phyloP scores from a whole-genome alignment of 1,139 yeast species.

The Yamadazyma oceani region DNA sequence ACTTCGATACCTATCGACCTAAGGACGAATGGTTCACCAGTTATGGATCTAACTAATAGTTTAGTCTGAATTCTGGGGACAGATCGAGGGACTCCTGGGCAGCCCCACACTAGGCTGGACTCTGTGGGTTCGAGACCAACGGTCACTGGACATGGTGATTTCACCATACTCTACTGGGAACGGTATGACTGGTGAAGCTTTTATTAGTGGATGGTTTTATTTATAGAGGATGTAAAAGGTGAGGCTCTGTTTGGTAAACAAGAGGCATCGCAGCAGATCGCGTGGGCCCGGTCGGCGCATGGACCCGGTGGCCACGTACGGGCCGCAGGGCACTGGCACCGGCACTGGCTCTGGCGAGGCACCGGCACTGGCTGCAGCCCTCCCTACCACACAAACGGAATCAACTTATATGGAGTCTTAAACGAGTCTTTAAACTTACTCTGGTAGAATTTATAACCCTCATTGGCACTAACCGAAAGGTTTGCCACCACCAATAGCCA shows the following conservation, averaged over 20 bases:
- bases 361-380: neutral
- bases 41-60: slow-evolving; percentile 38
- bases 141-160: slow-evolving; percentile 29
- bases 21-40: slow-evolving; percentile 39
- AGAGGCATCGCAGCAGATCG: neutral
- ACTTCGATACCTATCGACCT: slow-evolving; percentile 40
- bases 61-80: slow-evolving; percentile 50
- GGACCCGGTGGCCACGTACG: neutral
- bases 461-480: slow-evolving; percentile 61
- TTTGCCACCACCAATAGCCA: slow-evolving; percentile 64
- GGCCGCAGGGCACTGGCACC: neutral
- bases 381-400: slow-evolving; percentile 14
- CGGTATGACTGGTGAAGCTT: too few relatives aligned
- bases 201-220: neutral
- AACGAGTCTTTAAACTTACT: slow-evolving; percentile 23
- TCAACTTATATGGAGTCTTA: slow-evolving; percentile 13
- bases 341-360: neutral
- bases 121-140: slow-evolving; percentile 47
- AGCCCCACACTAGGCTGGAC: slow-evolving; percentile 52
- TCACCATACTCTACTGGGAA: slow-evolving; percentile 11
- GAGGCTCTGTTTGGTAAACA: neutral
- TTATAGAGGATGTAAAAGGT: too few relatives aligned
- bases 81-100: slow-evolving; percentile 65
- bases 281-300: neutral
- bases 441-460: slow-evolving; percentile 55